A percentile compares a stretch with the other conserved stretches of the same genome.
These are phyloP conservation scores for Solanum paucissectum DNA, from an alignment of 257 asterid species.

Conservation along the genomic window DNA sequence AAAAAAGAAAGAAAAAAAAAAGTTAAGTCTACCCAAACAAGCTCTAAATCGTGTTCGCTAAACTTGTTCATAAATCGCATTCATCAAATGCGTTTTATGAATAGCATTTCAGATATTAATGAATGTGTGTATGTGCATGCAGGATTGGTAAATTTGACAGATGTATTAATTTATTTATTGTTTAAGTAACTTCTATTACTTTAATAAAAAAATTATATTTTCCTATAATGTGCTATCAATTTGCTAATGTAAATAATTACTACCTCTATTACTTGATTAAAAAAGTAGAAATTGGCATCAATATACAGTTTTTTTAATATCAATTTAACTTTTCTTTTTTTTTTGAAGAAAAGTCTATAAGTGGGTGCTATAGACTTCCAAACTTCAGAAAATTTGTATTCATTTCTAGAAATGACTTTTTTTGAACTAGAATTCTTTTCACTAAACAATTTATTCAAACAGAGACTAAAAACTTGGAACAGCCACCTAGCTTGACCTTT, in stretches of 20 bases:
- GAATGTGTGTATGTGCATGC: neutral
- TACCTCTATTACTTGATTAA: neutral
- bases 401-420: neutral
- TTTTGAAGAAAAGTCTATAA: neutral
- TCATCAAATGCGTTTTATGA: fast-evolving
- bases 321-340: neutral
- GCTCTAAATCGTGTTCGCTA: too few relatives aligned
- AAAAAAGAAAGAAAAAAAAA: too few relatives aligned
- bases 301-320: neutral
- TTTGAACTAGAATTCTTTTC: neutral
- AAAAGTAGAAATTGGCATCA: neutral
- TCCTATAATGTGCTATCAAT: neutral
- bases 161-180: neutral
- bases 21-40: too few relatives aligned
- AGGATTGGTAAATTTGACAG: neutral
- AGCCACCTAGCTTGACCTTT: neutral
- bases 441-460: neutral
- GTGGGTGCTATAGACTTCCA: neutral
- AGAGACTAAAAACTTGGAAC: neutral
- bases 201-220: neutral
- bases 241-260: too few relatives aligned
- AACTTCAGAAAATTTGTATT: neutral
- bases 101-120: too few relatives aligned
- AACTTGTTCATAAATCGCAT: too few relatives aligned
- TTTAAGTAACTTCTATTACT: neutral